These are phyloP conservation scores for Penicillium occitanis DNA, from an alignment of 2,329 filamentous ascomycete species.

Conservation along the genomic window DNA sequence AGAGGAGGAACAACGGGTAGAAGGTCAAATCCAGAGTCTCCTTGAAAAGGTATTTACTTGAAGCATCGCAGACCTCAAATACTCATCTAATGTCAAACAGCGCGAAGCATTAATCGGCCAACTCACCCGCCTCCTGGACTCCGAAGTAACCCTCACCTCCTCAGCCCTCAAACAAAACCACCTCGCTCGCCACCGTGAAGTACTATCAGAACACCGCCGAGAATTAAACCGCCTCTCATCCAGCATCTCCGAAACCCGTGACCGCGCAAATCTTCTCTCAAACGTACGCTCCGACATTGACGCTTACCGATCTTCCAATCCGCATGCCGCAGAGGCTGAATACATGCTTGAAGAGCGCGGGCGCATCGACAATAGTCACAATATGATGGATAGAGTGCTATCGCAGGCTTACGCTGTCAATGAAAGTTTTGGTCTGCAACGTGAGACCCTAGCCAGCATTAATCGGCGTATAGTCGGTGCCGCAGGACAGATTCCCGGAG, in stretches of 20 bases:
- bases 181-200: slow-evolving; percentile 83
- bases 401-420: slow-evolving; percentile 96
- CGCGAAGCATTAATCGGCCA: slow-evolving; percentile 79
- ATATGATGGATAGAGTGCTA: slow-evolving; percentile 83
- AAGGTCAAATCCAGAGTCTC: slow-evolving; percentile 78
- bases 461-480: slow-evolving; percentile 87
- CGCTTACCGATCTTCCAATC: slow-evolving; percentile 79
- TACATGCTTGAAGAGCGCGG: slow-evolving; percentile 93
- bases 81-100: slow-evolving; percentile 46
- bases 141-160: slow-evolving; percentile 79
- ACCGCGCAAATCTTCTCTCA: slow-evolving; percentile 84
- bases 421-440: slow-evolving; percentile 82
- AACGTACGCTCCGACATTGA: slow-evolving; percentile 91
- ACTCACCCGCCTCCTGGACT: slow-evolving; percentile 86
- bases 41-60: slow-evolving; percentile 66
- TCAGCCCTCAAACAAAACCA: slow-evolving; percentile 98
- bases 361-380: slow-evolving; percentile 84
- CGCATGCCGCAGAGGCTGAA: slow-evolving; percentile 80
- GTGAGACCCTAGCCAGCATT: slow-evolving; percentile 83
- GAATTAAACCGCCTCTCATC: slow-evolving; percentile 75
- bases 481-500: slow-evolving; percentile 85
- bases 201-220: slow-evolving; percentile 80
- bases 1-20: slow-evolving; percentile 77
- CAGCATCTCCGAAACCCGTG: slow-evolving; percentile 72
- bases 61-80: background rate